Conservation (phyloP, 345 rosid species). For the Carallia brachiata region DNA sequence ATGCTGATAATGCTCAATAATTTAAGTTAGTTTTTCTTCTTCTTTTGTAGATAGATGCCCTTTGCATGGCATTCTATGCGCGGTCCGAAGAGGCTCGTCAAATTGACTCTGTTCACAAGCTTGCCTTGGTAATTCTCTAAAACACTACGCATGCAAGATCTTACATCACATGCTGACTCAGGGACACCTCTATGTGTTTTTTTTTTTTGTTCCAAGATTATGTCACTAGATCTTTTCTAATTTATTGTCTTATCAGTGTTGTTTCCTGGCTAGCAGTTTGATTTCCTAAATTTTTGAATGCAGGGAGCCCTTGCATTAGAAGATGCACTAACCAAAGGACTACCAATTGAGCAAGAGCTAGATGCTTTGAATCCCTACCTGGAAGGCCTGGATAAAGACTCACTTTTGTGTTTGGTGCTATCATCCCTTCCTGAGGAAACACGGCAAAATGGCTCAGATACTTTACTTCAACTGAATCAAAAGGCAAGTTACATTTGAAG, state of each 20-base stretch:
- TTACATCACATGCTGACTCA: no score
- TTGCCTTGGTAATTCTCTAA: slow-evolving; percentile 62
- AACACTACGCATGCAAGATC: no score
- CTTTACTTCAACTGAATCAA: slow-evolving; percentile 65
- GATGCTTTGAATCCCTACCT: slow-evolving; percentile 55
- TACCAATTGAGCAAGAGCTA: slow-evolving; percentile 80
- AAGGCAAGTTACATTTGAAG: slow-evolving; percentile 45
- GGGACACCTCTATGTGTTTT: no score
- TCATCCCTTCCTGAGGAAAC: slow-evolving; percentile 93
- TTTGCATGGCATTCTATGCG: slow-evolving; percentile 94
- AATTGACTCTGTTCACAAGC: slow-evolving; percentile 92
- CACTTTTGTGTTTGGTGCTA: slow-evolving; percentile 68
- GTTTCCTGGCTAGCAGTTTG: slow-evolving; percentile 16
- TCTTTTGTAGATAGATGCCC: slow-evolving; percentile 67
- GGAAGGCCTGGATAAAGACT: slow-evolving; percentile 68
- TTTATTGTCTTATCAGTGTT: slow-evolving; percentile 1
- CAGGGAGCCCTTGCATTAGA: slow-evolving; percentile 90
- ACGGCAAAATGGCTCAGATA: slow-evolving; percentile 64
- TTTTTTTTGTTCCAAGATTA: no score
- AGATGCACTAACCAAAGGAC: slow-evolving; percentile 85
- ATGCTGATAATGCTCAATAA: neutral
- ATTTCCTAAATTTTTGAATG: slow-evolving; percentile 17
- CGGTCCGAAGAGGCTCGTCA: slow-evolving; percentile 90
- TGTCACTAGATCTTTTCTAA: neutral
- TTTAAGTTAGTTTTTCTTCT: slow-evolving; percentile 2